Base-by-base conservation (phyloP, 116 monocot species). In the Iris pallida region DNA sequence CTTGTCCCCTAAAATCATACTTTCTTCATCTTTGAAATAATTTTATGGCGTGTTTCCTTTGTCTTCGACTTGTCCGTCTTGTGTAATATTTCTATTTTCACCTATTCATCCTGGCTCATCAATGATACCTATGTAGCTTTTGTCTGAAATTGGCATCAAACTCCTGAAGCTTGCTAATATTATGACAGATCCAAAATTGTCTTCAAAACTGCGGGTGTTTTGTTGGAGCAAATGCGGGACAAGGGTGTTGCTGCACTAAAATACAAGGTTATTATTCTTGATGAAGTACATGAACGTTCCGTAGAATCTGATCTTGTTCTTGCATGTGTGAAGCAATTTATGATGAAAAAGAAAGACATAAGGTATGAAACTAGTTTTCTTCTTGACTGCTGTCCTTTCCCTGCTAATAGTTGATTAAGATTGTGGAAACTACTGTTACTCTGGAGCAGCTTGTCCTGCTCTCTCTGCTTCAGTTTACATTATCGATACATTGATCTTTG, bases 221-320 rank as follows among this genome's bases (percentile, higher is more conserved):
- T 93, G 57, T 74, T 93, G 77, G 92, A 93, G 67, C 89, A 93
- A 79, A 89, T 93, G 86, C 75, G 84, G 11, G 92, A 93, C 55
- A 89, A 76, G 63, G 92, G 92, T 42, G 58, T 81, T 66, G 86
- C 76, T 47, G 92, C 89, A 64, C 69, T 93, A 14, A 83, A 79
- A 47, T 93, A 93, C 60, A 93, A 93, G 63, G 89, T 93, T 64
- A 89, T 93, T 69, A 89, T 93, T 75, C 86, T 93, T 56, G 92
- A 93, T 68, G 92, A 93, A 75, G 86, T 93, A 45, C 92, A 93
- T 82, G 92, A 93, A 69, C 81, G 92, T 42, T 93, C 92, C 20
- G 92, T 89, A 62, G 92, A 93, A 56, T 93, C 92, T 68, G 92
- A 93, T 86, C 83, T 93, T 67, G 79, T 93, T 77, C 88, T 93